Conservation (phyloP, 176 grass and related monocot genomes). For the Avena insularis region DNA sequence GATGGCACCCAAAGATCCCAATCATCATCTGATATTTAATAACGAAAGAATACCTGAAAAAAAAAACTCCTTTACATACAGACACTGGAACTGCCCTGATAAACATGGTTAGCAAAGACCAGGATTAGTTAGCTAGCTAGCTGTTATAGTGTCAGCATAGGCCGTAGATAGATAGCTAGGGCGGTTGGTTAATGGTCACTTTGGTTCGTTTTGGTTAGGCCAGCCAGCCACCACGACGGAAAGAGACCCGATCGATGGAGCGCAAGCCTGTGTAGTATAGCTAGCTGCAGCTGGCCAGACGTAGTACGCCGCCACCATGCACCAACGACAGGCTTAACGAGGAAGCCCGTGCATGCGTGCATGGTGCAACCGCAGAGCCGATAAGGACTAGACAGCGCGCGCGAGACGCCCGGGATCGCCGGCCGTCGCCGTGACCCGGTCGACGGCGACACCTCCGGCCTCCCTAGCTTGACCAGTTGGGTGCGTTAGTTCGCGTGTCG, state of each 20-base stretch:
- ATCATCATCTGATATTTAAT: too few species aligned
- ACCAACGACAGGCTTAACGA: not conserved
- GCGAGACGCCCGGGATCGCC: too few species aligned
- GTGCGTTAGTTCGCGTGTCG: constrained; percentile 27
- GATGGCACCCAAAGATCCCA: too few species aligned
- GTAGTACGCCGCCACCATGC: constrained; percentile 16
- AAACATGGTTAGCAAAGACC: constrained; percentile 29
- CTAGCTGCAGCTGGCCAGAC: constrained; percentile 26
- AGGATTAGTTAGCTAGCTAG: constrained; percentile 29
- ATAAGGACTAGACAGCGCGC: not conserved
- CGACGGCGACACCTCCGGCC: constrained; percentile 21
- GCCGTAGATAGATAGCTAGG: not conserved
- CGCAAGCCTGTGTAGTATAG: too few species aligned
- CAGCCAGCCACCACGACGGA: constrained; percentile 27
- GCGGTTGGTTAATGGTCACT: constrained; percentile 43
- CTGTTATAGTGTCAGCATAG: not conserved
- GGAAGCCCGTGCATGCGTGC: not conserved
- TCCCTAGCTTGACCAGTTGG: not conserved
- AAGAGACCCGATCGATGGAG: too few species aligned
- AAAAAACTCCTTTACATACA: not conserved
- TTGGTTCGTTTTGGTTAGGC: constrained; percentile 32
- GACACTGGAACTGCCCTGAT: not conserved
- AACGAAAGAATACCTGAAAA: too few species aligned
- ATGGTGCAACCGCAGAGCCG: not conserved
- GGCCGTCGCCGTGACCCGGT: not conserved